Base-by-base conservation (phyloP, 2,329 filamentous ascomycete genomes). In the Pyrenochaeta sp. region DNA sequence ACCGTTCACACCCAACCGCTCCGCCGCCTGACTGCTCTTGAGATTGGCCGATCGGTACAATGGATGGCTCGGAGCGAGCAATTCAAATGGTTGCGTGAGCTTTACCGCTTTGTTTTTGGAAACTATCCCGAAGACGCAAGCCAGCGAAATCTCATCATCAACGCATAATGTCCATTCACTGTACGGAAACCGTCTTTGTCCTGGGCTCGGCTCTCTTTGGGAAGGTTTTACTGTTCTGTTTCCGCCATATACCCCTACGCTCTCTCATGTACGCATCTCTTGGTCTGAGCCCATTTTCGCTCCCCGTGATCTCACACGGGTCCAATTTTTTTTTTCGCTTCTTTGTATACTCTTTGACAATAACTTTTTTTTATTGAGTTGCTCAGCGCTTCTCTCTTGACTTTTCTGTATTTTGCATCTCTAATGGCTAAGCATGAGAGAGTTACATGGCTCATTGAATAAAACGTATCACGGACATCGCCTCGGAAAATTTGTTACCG, bases 101-200 rank as follows among this genome's bases (percentile, higher is more conserved):
- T 96, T 10, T 96, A 89, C 74, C 82, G 83, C 39, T 79, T 93
- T 27, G 90, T 96, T 3, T 96, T 95, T 68, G 88, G 90, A 3
- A 93, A 93, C 63, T 83, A 87, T 34, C 73, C 90, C 11, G 90
- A 96, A 41, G 91, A 96, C 60, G 86, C 84, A 1, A 84, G 87
- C 32, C 75, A 78, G 40, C 78, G 86, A 53, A 87, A 88, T 43
- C 76, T 86, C 34, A 83, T 80, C 48, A 86, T 89, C 44, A 67
- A 67, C 42, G 67, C 67, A 15, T 72, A 60, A 58, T 18, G 36
- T 21, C 19, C 15, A 18, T 38, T 39, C n/a, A 10, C 15, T 22
- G 32, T 13, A 39, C 31, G 28, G n/a, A n/a, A 28, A 24, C 23
- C 36, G 14, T 44, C 13, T 15, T 27, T 24, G 37, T 22, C 27